These are phyloP conservation scores for Lagenidium giganteum DNA, from an alignment of 352 stramenopile genomes.

Conservation along the genomic window DNA sequence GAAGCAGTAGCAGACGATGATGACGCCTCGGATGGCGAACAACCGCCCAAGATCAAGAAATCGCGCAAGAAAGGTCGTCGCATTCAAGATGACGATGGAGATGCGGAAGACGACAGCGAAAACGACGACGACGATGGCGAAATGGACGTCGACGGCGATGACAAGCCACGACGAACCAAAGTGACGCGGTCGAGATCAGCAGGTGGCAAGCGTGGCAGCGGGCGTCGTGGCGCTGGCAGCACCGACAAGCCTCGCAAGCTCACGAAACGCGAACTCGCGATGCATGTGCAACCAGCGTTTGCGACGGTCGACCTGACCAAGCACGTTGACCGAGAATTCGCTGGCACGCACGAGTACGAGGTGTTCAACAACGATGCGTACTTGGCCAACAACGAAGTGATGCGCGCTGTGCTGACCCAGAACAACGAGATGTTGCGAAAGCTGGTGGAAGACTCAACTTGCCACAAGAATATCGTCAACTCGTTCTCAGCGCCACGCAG, in stretches of 20 bases:
- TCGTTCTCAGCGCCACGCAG: slow-evolving; percentile 2
- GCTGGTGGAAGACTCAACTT: background rate
- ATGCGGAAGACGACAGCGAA: no score
- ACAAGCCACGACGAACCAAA: slow-evolving; percentile 2
- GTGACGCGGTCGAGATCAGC: slow-evolving; percentile 7
- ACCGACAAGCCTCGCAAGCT: no score
- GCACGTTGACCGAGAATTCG: slow-evolving; percentile 4
- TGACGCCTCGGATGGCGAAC: no score
- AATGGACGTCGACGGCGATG: background rate
- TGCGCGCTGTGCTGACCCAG: slow-evolving; percentile 7
- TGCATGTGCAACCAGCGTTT: background rate
- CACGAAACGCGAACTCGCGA: background rate
- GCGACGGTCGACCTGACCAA: background rate
- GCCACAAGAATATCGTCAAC: background rate
- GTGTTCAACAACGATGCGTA: slow-evolving; percentile 3
- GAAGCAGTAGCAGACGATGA: no score
- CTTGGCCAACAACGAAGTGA: slow-evolving; percentile 8
- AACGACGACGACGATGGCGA: background rate
- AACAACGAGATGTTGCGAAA: slow-evolving; percentile 7
- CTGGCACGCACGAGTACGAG: slow-evolving; percentile 4
- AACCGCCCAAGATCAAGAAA: background rate
- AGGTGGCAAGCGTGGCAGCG: slow-evolving; percentile 1
- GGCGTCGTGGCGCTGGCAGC: slow-evolving; percentile 5
- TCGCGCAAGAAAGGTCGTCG: background rate
- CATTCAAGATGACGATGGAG: slow-evolving; percentile 1